These are phyloP conservation scores for Pouteria glomerata DNA, from an alignment of 148 eudicot genomes.

Conservation along the genomic window DNA sequence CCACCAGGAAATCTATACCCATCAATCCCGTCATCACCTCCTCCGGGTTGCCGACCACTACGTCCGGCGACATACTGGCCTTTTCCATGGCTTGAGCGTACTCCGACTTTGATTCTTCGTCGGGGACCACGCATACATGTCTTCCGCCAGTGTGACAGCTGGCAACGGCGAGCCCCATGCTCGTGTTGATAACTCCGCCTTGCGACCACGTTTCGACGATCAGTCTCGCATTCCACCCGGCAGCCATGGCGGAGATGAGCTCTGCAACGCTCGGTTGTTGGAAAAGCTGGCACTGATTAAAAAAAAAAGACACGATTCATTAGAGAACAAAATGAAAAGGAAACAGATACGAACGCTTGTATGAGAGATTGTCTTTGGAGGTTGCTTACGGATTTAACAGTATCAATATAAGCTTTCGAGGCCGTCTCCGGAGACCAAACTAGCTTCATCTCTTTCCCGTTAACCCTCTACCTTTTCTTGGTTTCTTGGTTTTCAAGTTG, in stretches of 20 bases:
- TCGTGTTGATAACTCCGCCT: constrained; percentile 47
- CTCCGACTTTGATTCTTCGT: constrained; percentile 39
- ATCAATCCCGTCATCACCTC: constrained; percentile 38
- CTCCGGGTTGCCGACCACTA: constrained; percentile 57
- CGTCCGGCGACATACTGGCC: constrained; percentile 35
- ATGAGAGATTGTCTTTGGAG: too few relatives aligned
- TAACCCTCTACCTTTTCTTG: neutral
- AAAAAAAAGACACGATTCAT: neutral
- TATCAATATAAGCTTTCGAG: constrained; percentile 29
- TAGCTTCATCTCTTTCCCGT: constrained; percentile 23
- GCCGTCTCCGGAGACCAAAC: constrained; percentile 43
- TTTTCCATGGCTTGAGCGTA: constrained; percentile 38
- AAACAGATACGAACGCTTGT: neutral
- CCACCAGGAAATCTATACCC: constrained; percentile 67
- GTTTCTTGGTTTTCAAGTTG: constrained; percentile 1
- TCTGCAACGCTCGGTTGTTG: constrained; percentile 81
- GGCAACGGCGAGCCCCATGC: constrained; percentile 70
- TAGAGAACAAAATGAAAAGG: neutral
- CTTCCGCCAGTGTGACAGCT: constrained; percentile 53
- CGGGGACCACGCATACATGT: constrained; percentile 78
- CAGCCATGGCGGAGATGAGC: constrained; percentile 91
- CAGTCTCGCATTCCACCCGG: constrained; percentile 77
- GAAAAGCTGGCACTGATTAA: constrained; percentile 41
- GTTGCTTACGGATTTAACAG: constrained; percentile 27
- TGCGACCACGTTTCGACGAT: constrained; percentile 66